Evolutionary conservation across 306 rosid species (phyloP).

Genomic region (Cucurbita argyrosperma): DNA sequence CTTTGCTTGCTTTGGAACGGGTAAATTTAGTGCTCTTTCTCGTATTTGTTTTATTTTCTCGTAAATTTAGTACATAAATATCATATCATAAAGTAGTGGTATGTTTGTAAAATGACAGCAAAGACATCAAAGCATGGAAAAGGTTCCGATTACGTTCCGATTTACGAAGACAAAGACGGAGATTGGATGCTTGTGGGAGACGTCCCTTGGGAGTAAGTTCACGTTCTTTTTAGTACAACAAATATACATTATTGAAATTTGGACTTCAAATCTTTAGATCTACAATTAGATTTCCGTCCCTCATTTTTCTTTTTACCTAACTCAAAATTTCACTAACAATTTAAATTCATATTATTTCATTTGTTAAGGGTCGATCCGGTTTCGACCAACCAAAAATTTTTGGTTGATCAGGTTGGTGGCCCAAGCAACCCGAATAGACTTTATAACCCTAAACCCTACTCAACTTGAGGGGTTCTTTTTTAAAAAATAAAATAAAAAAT

Average conservation of each 20-base stretch:
- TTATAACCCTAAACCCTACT: too few relatives aligned
- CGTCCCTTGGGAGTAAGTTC: constrained; percentile 95
- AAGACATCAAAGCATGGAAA: constrained; percentile 57
- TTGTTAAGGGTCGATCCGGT: neutral
- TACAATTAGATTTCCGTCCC: too few relatives aligned
- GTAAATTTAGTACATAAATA: too few relatives aligned
- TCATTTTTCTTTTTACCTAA: neutral
- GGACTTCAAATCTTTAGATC: too few relatives aligned
- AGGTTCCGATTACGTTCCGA: constrained; percentile 55
- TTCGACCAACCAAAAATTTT: too few relatives aligned
- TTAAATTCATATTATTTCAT: neutral
- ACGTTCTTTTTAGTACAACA: neutral
- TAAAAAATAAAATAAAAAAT: too few relatives aligned
- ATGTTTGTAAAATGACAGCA: constrained; percentile 29
- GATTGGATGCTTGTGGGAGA: constrained; percentile 99
- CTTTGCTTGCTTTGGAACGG: constrained; percentile 56
- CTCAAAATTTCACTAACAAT: neutral
- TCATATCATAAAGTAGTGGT: neutral
- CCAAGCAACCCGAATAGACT: too few relatives aligned
- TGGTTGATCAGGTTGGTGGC: too few relatives aligned
- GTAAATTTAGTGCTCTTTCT: constrained; percentile 11
- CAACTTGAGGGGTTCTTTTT: too few relatives aligned
- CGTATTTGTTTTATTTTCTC: neutral
- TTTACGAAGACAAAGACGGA: constrained; percentile 93
- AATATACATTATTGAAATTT: too few relatives aligned